Base-by-base conservation (phyloP, 306 rosid species). In the Vigna reflexopilosa region DNA sequence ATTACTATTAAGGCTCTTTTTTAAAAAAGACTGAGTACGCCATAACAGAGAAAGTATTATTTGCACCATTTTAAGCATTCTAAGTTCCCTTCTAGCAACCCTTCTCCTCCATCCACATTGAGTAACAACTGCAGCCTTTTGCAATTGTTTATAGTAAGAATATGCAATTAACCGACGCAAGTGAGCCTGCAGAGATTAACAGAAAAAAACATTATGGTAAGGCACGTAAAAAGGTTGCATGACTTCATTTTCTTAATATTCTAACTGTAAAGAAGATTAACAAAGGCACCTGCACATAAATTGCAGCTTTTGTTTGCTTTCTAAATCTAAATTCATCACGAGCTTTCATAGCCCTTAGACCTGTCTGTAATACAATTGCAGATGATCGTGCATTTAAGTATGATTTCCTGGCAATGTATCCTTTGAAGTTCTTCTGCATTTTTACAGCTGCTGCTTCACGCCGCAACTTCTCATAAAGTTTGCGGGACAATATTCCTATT, bases 21-120 rank as follows among this genome's bases (percentile, higher is more conserved):
- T 65, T 67, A 76, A 71, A 44, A 52, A 74, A 74, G 73, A 61
- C 13, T 6, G 38, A 40, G 68, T 73, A 70, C 63, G 64, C 73
- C 70, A 64, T n/a, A 77, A 48, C 52, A 84, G 63, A 70, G 19
- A 55, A 38, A 73, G 67, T 61, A 80, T 80, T 32, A 62, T 80
- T 76, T 81, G 67, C 50, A 96, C 99, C 99, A 93, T 93, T 90
- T 93, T 96, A 77, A 96, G 98, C 82, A 63, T 76, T 88, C 99
- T 90, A 48, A 96, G 99, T 85, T 96, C 99, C 81, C 72, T 93
- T 83, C 96, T 83, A 64, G 99, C 99, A 83, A 96, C 91, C 82
- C 99, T 89, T 72, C 86, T 49, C 83, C 99, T 96, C 99, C 99
- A 96, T 77, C 97, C 83, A 79, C 99, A 96, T 81, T 96, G 99